Base-by-base conservation (phyloP, 1,284 basidiomycete genomes). In the Heliocybe sulcata region DNA sequence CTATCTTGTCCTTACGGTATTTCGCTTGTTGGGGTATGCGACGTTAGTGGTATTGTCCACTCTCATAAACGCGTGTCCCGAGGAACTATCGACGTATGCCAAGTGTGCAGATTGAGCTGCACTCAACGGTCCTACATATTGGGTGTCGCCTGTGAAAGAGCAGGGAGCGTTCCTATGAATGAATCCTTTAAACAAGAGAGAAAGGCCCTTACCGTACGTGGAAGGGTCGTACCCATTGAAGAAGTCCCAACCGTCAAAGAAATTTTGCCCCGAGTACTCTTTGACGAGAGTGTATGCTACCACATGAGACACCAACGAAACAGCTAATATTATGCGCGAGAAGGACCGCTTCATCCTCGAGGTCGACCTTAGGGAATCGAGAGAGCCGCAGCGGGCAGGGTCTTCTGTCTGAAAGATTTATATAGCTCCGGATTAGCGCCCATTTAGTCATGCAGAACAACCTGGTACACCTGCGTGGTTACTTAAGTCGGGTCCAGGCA, bases 191-290 rank as follows among this genome's bases (percentile, higher is more conserved):
- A 11, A 16, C 14, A 49, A 26, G 47, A 26, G 4, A 31, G 20
- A 3, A 14, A 31, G 10, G 19, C 35, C 70, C 79, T 56, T 60
- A 85, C 82, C 82, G 66, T 77, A 76, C 0, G 83, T 86, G 45
- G 82, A 75, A 58, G 84, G 82, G 59, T 85, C 83, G 55, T 77
- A 77, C 53, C 67, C 72, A 0, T 78, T 79, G 60, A 77, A 83
- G 62, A 77, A 86, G 51, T 79, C 76, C 79, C 81, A 86, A 20
- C 71, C 68, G 58, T 81, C 72, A 64, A 86, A 85, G 67, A 86
- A 87, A 8, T 67, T 70, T 19, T 63, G 49, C 2, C 82, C 81
- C 14, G 75, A 69, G 60, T 82, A 81, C 56, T 80, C 76, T 52
- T 72, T 71, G 4, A 77, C 62, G 3, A 80, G 72, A 20, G 69